Evolutionary conservation across 2,329 filamentous ascomycete species (phyloP), one percentile per base, ranked within the genome.

Genomic region (Botrytis fragariae): DNA sequence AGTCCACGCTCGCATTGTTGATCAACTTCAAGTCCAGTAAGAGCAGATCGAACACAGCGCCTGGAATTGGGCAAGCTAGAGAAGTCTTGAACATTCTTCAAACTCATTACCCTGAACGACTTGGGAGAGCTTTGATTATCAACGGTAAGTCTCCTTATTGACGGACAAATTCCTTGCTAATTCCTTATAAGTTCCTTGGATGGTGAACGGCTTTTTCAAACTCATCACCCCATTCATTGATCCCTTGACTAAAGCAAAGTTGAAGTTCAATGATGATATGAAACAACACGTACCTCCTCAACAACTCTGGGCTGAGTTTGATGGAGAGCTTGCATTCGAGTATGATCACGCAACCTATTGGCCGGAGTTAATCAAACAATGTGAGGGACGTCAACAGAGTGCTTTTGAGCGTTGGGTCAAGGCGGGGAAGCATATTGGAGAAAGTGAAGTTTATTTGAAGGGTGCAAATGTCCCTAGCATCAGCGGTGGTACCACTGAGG

Each of bases 261-360:
- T 99, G 85, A 97, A 96, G 85, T 98, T 97, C 87, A 98, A 98
- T 85, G 94, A 97, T 82, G 92, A 97, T 81, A 91, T 97, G 85
- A 87, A 87, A 77, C 86, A 92, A 77, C 94, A 94, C 81, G 92
- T 99, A 32, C 94, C 94, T 8, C 83, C 90, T 12, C 87, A 91
- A 79, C 95, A 98, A 82, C 88, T 99, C 71, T 92, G 94, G 91
- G 91, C 90, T 79, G 87, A 90, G 73, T 86, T 85, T 78, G 90
- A 91, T 65, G 95, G 96, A 73, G 88, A 93, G 68, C 88, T 97
- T 75, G 88, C 95, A 74, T 98, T 99, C 81, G 91, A 94, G 79
- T 99, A 99, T 82, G 93, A 97, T 79, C 96, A 99, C 83, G 84
- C 87, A 1, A 83, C 86, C 25, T 99, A 98, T 86, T 99, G 96